Evolutionary conservation across 75 land plant species (phyloP).

Genomic region (Cupressus sempervirens): DNA sequence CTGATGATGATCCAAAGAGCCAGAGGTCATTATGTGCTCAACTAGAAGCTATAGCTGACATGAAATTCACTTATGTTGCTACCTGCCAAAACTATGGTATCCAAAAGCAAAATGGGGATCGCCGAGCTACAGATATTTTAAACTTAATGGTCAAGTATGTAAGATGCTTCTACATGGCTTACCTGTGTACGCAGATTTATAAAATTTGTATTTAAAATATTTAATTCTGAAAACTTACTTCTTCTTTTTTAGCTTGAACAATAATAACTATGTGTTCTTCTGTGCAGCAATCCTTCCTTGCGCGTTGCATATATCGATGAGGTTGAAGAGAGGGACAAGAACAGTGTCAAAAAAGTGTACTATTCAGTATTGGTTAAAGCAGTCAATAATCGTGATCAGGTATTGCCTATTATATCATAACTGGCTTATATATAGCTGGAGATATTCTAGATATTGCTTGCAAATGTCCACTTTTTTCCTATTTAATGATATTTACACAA

Average conservation of each 20-base stretch:
- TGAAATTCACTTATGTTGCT: constrained; percentile 98
- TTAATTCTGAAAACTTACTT: too few relatives aligned
- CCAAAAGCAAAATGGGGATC: constrained; percentile 85
- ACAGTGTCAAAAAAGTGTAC: constrained; percentile 68
- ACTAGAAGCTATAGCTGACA: constrained; percentile 88
- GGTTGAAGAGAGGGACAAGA: constrained; percentile 80
- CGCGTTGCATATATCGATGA: constrained; percentile 99
- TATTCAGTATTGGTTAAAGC: constrained; percentile 96
- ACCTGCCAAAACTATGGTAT: constrained; percentile 97
- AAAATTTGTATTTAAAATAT: neutral
- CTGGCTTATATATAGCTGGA: neutral
- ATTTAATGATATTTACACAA: neutral
- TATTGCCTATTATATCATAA: constrained; percentile 12
- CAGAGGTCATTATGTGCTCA: constrained; percentile 85
- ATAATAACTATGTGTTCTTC: neutral
- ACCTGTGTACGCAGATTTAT: neutral
- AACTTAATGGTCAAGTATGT: constrained; percentile 93
- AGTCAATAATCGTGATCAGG: constrained; percentile 84
- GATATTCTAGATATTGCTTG: neutral
- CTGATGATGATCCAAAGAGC: constrained; percentile 74
- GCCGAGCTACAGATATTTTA: constrained; percentile 84
- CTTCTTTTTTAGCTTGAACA: neutral
- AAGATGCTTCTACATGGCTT: neutral
- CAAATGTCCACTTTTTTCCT: neutral
- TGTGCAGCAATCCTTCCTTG: constrained; percentile 78